Conservation (phyloP, 768 basidiomycete species). For the Cubamyces lactineus region DNA sequence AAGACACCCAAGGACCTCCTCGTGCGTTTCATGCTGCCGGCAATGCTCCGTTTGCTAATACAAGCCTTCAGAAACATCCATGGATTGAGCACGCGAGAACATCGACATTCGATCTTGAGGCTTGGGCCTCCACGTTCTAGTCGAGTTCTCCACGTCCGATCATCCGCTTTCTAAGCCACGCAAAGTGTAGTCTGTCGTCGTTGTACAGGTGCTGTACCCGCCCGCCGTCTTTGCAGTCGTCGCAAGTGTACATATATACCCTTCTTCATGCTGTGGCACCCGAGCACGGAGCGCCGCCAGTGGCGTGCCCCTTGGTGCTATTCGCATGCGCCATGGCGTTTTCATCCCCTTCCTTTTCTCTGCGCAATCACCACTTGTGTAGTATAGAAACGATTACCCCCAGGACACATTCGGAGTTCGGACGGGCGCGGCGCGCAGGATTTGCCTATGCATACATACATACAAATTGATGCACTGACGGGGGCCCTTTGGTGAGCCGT, state of each 20-base stretch:
- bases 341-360: not conserved
- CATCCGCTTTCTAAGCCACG: not conserved
- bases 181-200: not conserved
- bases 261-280: conserved; percentile 3
- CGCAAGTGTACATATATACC: conserved; percentile 26
- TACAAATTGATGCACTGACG: not conserved
- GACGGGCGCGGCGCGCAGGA: not conserved
- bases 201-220: conserved; percentile 10
- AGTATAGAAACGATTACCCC: conserved; percentile 19
- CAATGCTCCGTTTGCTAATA: conserved; percentile 6
- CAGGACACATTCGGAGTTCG: conserved; percentile 10
- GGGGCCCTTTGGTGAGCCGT: not conserved
- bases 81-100: conserved; percentile 72
- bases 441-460: not conserved
- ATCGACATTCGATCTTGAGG: conserved; percentile 71
- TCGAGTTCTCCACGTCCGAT: conserved; percentile 26
- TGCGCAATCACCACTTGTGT: conserved; percentile 8
- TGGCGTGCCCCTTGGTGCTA: conserved; percentile 13
- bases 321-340: conserved; percentile 1
- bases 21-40: conserved; percentile 47
- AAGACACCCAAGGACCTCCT: conserved; percentile 87
- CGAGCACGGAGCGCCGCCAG: conserved; percentile 3
- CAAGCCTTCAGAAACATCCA: conserved; percentile 56
- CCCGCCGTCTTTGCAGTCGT: conserved; percentile 1
- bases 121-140: conserved; percentile 78